Evolutionary conservation across 176 grass and related monocot genomes (phyloP), one percentile per base, ranked within the genome.

Genomic region (Zea mays): DNA sequence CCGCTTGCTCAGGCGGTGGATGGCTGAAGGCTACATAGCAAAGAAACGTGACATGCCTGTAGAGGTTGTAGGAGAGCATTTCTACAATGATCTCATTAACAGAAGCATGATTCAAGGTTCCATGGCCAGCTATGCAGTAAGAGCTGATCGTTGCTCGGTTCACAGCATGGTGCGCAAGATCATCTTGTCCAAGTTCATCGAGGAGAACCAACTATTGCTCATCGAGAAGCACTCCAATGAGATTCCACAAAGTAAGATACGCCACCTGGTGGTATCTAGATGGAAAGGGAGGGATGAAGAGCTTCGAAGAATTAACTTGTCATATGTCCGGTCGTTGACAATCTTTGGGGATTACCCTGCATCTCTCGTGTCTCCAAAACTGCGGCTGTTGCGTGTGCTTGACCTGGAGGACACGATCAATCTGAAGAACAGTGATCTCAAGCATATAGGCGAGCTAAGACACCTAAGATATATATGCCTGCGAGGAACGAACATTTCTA

Each of bases 141-240:
- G 7, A 15, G 54, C 44, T 57, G 77, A 71, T 65, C 58, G 74
- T 5, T 92, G 83, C 8, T 42, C 47, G 37, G 75, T 89, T 15
- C 83, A 92, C 64, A 66, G 84, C 15, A 44, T 86, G 19, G 69
- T 86, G 35, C 69, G 72, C 2, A 69, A 92, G 20, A 80, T 88
- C 39, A 83, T 92, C 11, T 8, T 88, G 10, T 77, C 62, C 10
- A 88, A 65, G 7, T 81, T 63, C 14, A 86, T 39, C 4, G 86
- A 88, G 15, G 86, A 92, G 60, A 88, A 88, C 57, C 70, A 88
- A 35, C 59, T 92, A 3, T 76, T 62, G 16, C 5, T 92, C 4
- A 55, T 72, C 1, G 54, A 63, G 14, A 69, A 88, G 13, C 6
- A 86, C 0, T 64, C 35, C 47, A 55, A 35, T 21, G 69, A 55